Evolutionary conservation across 2,329 filamentous ascomycete genomes (phyloP).

Genomic region (Colletotrichum caudatum): DNA sequence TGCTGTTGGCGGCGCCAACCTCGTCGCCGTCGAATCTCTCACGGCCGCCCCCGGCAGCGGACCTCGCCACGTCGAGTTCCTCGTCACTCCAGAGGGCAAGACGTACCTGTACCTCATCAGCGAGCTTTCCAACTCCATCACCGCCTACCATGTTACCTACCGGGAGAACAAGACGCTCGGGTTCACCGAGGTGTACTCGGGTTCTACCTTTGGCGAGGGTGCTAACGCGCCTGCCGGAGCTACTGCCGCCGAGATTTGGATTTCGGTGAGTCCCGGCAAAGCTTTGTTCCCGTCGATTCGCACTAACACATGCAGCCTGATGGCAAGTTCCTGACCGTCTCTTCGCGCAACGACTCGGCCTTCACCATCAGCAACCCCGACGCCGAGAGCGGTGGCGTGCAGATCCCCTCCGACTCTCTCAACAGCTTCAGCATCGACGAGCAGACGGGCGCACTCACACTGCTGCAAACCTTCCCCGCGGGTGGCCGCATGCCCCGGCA

Average conservation of each 20-base stretch:
- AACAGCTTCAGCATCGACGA: slow-evolving; percentile 70
- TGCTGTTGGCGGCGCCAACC: slow-evolving; percentile 61
- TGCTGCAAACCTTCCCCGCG: slow-evolving; percentile 69
- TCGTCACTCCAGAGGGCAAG: slow-evolving; percentile 53
- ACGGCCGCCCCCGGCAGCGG: slow-evolving; percentile 66
- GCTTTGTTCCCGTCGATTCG: neutral
- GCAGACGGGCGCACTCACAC: slow-evolving; percentile 65
- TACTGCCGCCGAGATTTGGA: slow-evolving; percentile 66
- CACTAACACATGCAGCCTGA: slow-evolving; percentile 60
- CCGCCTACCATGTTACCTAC: slow-evolving; percentile 69
- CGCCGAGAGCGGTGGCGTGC: slow-evolving; percentile 50
- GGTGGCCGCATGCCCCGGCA: slow-evolving; percentile 76
- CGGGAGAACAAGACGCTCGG: slow-evolving; percentile 53
- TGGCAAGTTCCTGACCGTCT: slow-evolving; percentile 73
- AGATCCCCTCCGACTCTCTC: slow-evolving; percentile 71
- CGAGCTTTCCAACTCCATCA: slow-evolving; percentile 70
- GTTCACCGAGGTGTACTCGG: slow-evolving; percentile 61
- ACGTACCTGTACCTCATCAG: slow-evolving; percentile 71
- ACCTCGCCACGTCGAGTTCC: slow-evolving; percentile 74
- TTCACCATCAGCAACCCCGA: slow-evolving; percentile 64
- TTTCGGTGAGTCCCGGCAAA: slow-evolving; percentile 64
- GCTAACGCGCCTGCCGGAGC: slow-evolving; percentile 55
- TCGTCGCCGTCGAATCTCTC: slow-evolving; percentile 56
- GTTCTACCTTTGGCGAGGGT: slow-evolving; percentile 61
- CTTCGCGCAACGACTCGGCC: slow-evolving; percentile 73